Percentiles rank a stretch among this genome's conserved stretches.
Evolutionary conservation across 176 grass and related monocot species (phyloP).

Genomic region (Eragrostis nindensis): DNA sequence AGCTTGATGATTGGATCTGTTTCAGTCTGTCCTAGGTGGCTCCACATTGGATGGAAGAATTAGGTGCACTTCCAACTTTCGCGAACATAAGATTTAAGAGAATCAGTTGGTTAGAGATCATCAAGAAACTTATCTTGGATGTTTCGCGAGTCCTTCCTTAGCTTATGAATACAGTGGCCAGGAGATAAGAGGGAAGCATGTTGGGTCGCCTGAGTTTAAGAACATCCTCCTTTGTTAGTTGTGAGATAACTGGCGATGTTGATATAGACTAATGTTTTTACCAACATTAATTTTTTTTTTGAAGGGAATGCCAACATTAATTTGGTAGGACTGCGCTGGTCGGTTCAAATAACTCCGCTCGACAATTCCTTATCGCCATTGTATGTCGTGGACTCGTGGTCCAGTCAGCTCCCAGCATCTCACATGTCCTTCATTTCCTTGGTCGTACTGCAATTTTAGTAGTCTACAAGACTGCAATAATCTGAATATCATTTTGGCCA

Average conservation of each 20-base stretch:
- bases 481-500: neutral
- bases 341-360: slow-evolving; percentile 22
- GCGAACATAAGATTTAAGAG: too few species aligned
- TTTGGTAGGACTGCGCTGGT: slow-evolving; percentile 32
- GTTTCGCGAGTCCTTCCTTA: slow-evolving; percentile 38
- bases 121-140: slow-evolving; percentile 28
- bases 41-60: neutral
- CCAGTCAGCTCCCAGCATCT: slow-evolving; percentile 11
- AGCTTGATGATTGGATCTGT: slow-evolving; percentile 15
- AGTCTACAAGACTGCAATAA: neutral
- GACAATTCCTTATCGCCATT: neutral
- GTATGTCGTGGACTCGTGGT: slow-evolving; percentile 26
- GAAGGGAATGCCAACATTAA: slow-evolving; percentile 26
- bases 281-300: too few species aligned
- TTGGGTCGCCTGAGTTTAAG: slow-evolving; percentile 36
- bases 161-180: slow-evolving; percentile 10
- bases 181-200: slow-evolving; percentile 38
- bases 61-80: neutral
- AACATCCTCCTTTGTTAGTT: slow-evolving; percentile 39
- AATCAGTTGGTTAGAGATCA: slow-evolving; percentile 22
- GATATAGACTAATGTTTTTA: slow-evolving; percentile 15
- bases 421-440: slow-evolving; percentile 17
- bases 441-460: slow-evolving; percentile 35
- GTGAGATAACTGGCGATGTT: neutral
- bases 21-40: neutral